Conservation (phyloP, 148 eudicot species). For the Chenopodium berlandieri region DNA sequence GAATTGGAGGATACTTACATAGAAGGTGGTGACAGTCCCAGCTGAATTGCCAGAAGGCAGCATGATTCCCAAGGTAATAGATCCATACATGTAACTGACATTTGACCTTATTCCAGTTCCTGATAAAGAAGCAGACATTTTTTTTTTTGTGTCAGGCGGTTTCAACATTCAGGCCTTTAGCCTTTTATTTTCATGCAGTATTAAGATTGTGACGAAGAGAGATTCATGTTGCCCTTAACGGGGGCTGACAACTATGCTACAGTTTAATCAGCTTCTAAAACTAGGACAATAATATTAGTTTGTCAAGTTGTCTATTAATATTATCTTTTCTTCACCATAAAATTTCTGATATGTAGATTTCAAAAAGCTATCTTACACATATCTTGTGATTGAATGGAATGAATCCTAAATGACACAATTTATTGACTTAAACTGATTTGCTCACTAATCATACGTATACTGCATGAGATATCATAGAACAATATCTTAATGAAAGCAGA, state of each 20-base stretch:
- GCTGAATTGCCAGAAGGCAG: constrained; percentile 64
- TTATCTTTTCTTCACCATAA: too few species aligned
- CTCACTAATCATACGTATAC: background rate
- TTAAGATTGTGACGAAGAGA: background rate
- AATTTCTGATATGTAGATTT: too few species aligned
- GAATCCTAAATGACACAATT: background rate
- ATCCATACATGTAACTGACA: constrained; percentile 56
- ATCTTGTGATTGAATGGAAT: too few species aligned
- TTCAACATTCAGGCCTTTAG: background rate
- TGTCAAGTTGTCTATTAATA: too few species aligned
- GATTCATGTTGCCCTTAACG: background rate
- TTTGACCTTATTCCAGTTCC: constrained; percentile 60
- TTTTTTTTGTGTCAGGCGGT: background rate
- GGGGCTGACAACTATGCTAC: too few species aligned
- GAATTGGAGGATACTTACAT: constrained; percentile 47
- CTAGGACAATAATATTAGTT: too few species aligned
- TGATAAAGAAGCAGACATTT: constrained; percentile 24
- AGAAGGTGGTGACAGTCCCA: constrained; percentile 76
- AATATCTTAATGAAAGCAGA: too few species aligned
- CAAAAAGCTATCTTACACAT: too few species aligned
- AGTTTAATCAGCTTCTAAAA: background rate
- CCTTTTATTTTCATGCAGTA: background rate
- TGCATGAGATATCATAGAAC: background rate
- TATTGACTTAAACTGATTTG: background rate
- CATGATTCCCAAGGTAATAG: constrained; percentile 54